Conservation (phyloP, 192 early-diverging fungal genomes). For the Coemansia sp. region DNA sequence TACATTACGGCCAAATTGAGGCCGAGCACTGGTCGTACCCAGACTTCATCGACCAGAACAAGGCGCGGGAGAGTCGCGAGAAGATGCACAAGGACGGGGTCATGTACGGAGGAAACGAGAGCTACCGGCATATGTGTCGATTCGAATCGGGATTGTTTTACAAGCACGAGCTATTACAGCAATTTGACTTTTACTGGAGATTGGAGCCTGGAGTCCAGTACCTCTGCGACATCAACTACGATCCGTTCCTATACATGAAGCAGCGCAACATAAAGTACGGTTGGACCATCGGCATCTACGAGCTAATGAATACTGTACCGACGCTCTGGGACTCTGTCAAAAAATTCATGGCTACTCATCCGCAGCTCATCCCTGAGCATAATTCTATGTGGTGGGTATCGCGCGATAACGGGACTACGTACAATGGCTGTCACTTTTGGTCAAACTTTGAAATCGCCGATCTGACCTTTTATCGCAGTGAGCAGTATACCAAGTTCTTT, state of each 20-base stretch:
- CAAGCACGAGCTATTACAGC: slow-evolving; percentile 39
- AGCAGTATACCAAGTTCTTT: slow-evolving; percentile 67
- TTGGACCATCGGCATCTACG: slow-evolving; percentile 36
- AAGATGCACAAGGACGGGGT: slow-evolving; percentile 62
- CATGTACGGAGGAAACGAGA: slow-evolving; percentile 31
- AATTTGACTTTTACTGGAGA: slow-evolving; percentile 58
- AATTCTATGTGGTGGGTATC: slow-evolving; percentile 42
- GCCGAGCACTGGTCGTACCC: slow-evolving; percentile 48
- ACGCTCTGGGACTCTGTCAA: slow-evolving; percentile 47
- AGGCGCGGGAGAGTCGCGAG: slow-evolving; percentile 22
- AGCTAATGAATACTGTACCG: slow-evolving; percentile 38
- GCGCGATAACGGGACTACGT: slow-evolving; percentile 38
- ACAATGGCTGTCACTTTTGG: slow-evolving; percentile 81
- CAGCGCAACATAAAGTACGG: slow-evolving; percentile 43
- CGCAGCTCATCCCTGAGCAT: slow-evolving; percentile 26
- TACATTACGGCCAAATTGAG: slow-evolving; percentile 44
- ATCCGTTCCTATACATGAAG: slow-evolving; percentile 53
- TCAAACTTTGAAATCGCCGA: slow-evolving; percentile 89
- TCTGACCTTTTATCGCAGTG: slow-evolving; percentile 68
- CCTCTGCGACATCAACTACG: slow-evolving; percentile 52
- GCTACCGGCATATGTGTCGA: slow-evolving; percentile 47
- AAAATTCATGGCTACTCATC: slow-evolving; percentile 58
- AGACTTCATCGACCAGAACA: slow-evolving; percentile 42
- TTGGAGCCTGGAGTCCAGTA: slow-evolving; percentile 56
- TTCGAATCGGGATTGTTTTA: slow-evolving; percentile 47